Percentiles rank a stretch among this genome's conserved stretches.
These are phyloP conservation scores for Ophiostoma pallidulum DNA, from an alignment of 2,329 filamentous ascomycete genomes.

Conservation along the genomic window DNA sequence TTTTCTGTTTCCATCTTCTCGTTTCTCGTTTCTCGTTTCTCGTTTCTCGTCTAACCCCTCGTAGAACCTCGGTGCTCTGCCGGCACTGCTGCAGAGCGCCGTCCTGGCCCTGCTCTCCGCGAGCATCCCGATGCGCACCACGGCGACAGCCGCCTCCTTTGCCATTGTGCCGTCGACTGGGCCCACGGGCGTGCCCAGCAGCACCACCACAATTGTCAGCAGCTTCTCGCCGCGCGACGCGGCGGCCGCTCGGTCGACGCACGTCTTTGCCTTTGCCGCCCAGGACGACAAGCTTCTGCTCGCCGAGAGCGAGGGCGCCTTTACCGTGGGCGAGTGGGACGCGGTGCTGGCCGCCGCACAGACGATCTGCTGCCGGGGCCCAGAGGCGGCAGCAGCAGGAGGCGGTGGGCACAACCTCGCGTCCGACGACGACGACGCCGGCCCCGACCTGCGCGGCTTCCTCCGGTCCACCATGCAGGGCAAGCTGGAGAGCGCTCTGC, in stretches of 20 bases:
- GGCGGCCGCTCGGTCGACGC: constrained; percentile 57
- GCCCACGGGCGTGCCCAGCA: constrained; percentile 28
- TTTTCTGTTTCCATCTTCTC: not conserved
- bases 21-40: not conserved
- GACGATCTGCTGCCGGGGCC: constrained; percentile 49
- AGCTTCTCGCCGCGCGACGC: constrained; percentile 57
- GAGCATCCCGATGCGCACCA: constrained; percentile 68
- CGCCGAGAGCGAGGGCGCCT: constrained; percentile 72
- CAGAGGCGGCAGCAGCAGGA: too few species aligned
- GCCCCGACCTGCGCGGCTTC: constrained; percentile 48
- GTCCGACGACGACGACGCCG: constrained; percentile 40
- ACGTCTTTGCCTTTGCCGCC: constrained; percentile 77
- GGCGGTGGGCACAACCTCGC: too few species aligned
- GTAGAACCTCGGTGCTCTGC: constrained; percentile 70
- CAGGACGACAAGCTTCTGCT: constrained; percentile 62
- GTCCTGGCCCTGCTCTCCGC: constrained; percentile 72
- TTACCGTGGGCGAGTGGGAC: constrained; percentile 69
- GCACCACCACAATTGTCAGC: constrained; percentile 35
- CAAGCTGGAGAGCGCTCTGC: constrained; percentile 43
- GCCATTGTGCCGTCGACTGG: constrained; percentile 50
- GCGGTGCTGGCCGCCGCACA: constrained; percentile 55
- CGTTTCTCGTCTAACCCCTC: too few species aligned
- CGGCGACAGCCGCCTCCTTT: constrained; percentile 56
- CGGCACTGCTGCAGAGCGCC: constrained; percentile 71
- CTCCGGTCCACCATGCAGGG: constrained; percentile 51